Base-by-base conservation (phyloP, 495 filamentous ascomycete species). In the Bathelium albidoporum region DNA sequence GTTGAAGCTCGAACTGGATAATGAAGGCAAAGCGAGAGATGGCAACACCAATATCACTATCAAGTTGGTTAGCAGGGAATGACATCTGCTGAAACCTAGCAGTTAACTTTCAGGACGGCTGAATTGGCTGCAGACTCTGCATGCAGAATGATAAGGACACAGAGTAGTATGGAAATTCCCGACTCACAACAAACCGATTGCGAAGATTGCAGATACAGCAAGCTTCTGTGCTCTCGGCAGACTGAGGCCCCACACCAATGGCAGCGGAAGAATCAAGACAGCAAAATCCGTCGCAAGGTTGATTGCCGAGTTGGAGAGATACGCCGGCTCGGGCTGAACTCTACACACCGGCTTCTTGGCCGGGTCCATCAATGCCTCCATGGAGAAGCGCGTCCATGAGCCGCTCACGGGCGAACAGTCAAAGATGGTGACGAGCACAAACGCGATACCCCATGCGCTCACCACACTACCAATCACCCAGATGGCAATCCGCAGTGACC, bases 141-240 rank as follows among this genome's bases (percentile, higher is more conserved):
- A 41, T 10, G 10, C 36, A 9, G 10, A 41, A 0, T 1, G 18
- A 41, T 1, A 18, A 41, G 9, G 18, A 18, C 0, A 41, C 18
- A 18, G 18, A 22, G 44, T 5, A 49, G 18, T 5, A 22, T 49
- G 44, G 20, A 49, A 20, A 49, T 9, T 55, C 5, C 5, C 12
- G 49, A 55, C 49, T 55, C 29, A 55, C 49, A 62, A 62, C 18
- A 62, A 20, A 28, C 60, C 60, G n/a, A 63, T 34, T 22, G 44
- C 36, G 4, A 63, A 63, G 61, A 63, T 53, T 18, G 32, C 31
- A 10, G 26, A 34, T 29, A 63, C 26, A 29, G 61, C 61, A 4
- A 58, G n/a, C 36, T 43, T 63, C 26, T 63, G 61, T 28, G 61
- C 44, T 31, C 34, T 63, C 12, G 61, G 61, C 20, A 63, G 61